Conservation (phyloP, 495 filamentous ascomycete species). For the Penicillium arizonense region DNA sequence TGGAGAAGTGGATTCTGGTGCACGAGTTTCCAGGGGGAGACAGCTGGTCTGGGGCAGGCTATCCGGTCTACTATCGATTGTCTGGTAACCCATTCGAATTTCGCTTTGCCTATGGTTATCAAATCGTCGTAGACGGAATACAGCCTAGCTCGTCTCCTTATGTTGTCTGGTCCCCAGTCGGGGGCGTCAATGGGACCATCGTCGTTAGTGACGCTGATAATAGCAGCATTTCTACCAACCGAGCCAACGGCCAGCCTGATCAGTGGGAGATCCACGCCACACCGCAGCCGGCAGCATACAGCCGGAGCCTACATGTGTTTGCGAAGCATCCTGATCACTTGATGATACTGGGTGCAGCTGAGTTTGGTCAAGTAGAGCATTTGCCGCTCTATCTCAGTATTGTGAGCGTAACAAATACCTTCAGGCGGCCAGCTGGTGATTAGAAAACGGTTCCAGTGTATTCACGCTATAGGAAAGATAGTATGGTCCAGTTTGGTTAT, state of each 20-base stretch:
- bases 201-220: slow-evolving; percentile 47
- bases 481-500: too few species aligned
- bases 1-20: slow-evolving; percentile 54
- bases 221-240: slow-evolving; percentile 51
- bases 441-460: not conserved
- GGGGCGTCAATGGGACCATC: slow-evolving; percentile 49
- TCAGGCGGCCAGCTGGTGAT: slow-evolving; percentile 3
- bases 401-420: slow-evolving; percentile 9
- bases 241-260: slow-evolving; percentile 38
- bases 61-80: slow-evolving; percentile 47
- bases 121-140: slow-evolving; percentile 34
- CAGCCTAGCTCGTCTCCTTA: slow-evolving; percentile 49
- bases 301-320: slow-evolving; percentile 10
- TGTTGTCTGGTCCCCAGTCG: slow-evolving; percentile 45
- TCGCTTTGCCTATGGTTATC: slow-evolving; percentile 2
- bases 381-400: slow-evolving; percentile 8
- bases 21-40: slow-evolving; percentile 47
- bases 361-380: slow-evolving; percentile 4
- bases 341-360: slow-evolving; percentile 10
- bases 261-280: slow-evolving; percentile 46
- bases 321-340: slow-evolving; percentile 9
- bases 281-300: slow-evolving; percentile 22
- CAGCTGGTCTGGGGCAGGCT: slow-evolving; percentile 32
- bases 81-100: slow-evolving; percentile 49
- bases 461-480: too few species aligned